Conservation (phyloP, 768 basidiomycete genomes). For the Candolleomyces eurysporus region DNA sequence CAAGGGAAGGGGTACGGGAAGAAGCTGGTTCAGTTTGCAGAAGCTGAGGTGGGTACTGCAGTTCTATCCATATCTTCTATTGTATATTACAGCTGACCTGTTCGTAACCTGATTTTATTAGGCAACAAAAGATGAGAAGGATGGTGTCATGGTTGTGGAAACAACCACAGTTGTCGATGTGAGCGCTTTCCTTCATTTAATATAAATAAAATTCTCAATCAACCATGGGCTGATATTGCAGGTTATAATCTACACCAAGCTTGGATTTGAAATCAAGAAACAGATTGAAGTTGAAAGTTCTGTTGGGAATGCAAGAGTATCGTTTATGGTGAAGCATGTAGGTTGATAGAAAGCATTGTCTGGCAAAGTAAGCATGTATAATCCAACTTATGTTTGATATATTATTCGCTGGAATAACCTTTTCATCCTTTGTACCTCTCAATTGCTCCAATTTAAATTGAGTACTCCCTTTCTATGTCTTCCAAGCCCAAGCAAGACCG, state of each 20-base stretch:
- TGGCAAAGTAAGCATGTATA: too few relatives aligned
- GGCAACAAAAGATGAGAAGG: conserved; percentile 15
- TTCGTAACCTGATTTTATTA: not conserved
- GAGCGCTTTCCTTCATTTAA: too few relatives aligned
- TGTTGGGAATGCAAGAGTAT: not conserved
- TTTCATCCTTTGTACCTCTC: too few relatives aligned
- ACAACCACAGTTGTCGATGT: conserved; percentile 25
- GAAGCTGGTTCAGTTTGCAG: conserved; percentile 20
- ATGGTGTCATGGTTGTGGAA: conserved; percentile 21
- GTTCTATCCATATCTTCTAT: not conserved
- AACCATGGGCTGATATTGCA: too few relatives aligned
- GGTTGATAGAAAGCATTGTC: too few relatives aligned
- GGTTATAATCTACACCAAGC: conserved; percentile 13
- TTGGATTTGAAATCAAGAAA: conserved; percentile 19
- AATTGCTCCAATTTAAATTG: too few relatives aligned
- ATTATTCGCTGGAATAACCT: too few relatives aligned
- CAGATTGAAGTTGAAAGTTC: conserved; percentile 13
- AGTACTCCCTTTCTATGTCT: too few relatives aligned
- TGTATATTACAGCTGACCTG: not conserved
- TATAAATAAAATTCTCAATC: too few relatives aligned
- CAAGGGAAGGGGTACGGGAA: conserved; percentile 31
- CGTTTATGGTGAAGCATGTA: not conserved
- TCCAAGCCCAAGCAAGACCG: too few relatives aligned
- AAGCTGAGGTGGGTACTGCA: conserved; percentile 19
- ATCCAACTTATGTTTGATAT: too few relatives aligned